These are phyloP conservation scores for Wickerhamiella infanticola DNA, from an alignment of 1,139 yeast species.

Conservation along the genomic window DNA sequence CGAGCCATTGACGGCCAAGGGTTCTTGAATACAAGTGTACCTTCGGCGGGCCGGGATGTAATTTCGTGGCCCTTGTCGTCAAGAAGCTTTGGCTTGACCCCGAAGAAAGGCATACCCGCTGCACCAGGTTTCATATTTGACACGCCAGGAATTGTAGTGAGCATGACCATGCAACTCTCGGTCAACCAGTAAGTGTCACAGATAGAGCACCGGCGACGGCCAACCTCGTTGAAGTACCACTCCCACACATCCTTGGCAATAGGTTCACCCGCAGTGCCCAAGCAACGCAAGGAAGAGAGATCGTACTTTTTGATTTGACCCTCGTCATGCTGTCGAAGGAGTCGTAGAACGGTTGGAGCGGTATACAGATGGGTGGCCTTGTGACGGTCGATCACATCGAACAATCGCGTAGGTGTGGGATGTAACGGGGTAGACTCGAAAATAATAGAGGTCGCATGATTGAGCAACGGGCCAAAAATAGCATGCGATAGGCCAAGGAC, in stretches of 20 bases:
- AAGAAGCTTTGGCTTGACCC: conserved; percentile 65
- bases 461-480: conserved; percentile 63
- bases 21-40: conserved; percentile 66
- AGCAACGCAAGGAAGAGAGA: conserved; percentile 48
- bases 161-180: conserved; percentile 80
- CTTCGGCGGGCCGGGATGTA: conserved; percentile 73
- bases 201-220: conserved; percentile 60
- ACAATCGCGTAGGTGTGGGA: conserved; percentile 63
- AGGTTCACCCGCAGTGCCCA: conserved; percentile 88
- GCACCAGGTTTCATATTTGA: conserved; percentile 86
- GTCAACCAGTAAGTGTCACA: conserved; percentile 94
- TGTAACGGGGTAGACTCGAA: conserved; percentile 82
- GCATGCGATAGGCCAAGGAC: conserved; percentile 77
- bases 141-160: conserved; percentile 81
- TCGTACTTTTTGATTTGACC: conserved; percentile 48
- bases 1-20: conserved; percentile 95
- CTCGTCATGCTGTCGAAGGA: conserved; percentile 71
- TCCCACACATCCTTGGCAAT: conserved; percentile 90
- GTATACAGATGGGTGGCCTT: conserved; percentile 73
- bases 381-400: conserved; percentile 69
- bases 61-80: conserved; percentile 73
- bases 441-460: conserved; percentile 68
- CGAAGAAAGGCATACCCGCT: conserved; percentile 82
- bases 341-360: conserved; percentile 79
- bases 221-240: conserved; percentile 73